These are phyloP conservation scores for Massariosphaeria phaeospora DNA, from an alignment of 495 filamentous ascomycete genomes.

Conservation along the genomic window DNA sequence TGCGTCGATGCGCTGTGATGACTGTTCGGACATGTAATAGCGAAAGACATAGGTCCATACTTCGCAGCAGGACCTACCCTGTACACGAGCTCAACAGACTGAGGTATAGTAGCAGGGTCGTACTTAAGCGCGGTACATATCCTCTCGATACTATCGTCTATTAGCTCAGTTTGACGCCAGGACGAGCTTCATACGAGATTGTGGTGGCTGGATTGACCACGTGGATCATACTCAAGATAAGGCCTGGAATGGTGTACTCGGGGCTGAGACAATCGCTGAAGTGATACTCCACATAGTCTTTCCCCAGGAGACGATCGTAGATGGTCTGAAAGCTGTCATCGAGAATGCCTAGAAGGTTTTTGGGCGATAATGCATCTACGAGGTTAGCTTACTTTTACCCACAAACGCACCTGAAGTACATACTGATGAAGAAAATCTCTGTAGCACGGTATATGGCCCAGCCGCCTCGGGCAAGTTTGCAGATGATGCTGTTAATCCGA, in stretches of 20 bases:
- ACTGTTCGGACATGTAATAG: no score
- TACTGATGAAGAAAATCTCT: constrained; percentile 2
- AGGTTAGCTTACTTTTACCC: background rate
- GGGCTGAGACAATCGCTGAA: background rate
- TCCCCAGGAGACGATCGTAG: background rate
- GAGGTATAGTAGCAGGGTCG: no score
- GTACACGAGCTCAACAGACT: no score
- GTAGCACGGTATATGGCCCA: background rate
- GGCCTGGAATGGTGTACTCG: background rate
- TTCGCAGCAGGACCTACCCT: no score
- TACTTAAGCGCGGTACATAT: background rate
- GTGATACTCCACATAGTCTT: background rate
- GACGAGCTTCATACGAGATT: background rate
- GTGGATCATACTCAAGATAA: background rate
- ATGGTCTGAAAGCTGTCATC: background rate
- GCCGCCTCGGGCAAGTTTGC: background rate
- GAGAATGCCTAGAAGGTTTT: background rate
- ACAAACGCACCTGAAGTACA: background rate
- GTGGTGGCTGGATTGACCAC: background rate
- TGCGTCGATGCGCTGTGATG: no score
- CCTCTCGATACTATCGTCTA: background rate
- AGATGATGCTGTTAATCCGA: background rate
- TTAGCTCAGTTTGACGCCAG: background rate
- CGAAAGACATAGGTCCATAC: no score
- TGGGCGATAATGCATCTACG: background rate